Evolutionary conservation across 2,329 filamentous ascomycete genomes (phyloP).

Genomic region (Microdochium nivale): DNA sequence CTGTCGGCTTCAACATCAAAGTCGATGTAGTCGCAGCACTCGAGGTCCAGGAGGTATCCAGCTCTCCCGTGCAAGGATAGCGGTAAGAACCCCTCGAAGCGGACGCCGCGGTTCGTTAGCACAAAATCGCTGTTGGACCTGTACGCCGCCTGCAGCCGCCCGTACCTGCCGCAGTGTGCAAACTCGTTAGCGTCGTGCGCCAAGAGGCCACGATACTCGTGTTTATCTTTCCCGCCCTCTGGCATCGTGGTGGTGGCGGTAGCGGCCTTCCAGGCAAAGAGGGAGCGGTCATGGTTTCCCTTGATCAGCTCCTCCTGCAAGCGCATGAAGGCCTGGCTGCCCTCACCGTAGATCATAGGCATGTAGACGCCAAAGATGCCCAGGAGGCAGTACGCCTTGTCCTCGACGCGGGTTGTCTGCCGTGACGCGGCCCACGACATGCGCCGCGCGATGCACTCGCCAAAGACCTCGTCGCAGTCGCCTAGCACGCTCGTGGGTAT

Average conservation of each 20-base stretch:
- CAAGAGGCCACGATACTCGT: not conserved
- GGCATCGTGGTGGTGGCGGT: not conserved
- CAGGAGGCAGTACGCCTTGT: conserved; percentile 15
- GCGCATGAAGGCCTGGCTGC: not conserved
- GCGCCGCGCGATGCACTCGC: conserved; percentile 7
- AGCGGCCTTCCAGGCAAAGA: not conserved
- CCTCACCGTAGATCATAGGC: conserved; percentile 13
- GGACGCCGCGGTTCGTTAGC: not conserved
- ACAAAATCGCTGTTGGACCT: not conserved
- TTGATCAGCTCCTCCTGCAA: not conserved
- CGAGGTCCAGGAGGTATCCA: not conserved
- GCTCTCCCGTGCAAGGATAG: not conserved
- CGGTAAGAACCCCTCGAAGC: not conserved
- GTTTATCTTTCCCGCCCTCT: not conserved
- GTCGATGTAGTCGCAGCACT: not conserved
- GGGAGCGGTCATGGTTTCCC: not conserved
- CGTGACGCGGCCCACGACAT: conserved; percentile 15
- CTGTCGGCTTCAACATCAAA: not conserved
- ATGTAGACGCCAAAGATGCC: conserved; percentile 15
- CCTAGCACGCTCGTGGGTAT: not conserved
- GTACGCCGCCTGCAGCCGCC: not conserved
- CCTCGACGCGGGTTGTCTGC: conserved; percentile 9
- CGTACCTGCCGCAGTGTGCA: not conserved
- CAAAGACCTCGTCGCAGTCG: not conserved
- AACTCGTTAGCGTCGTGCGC: not conserved